These are phyloP conservation scores for Trichoderma gamsii DNA, from an alignment of 495 filamentous ascomycete species.

Conservation along the genomic window DNA sequence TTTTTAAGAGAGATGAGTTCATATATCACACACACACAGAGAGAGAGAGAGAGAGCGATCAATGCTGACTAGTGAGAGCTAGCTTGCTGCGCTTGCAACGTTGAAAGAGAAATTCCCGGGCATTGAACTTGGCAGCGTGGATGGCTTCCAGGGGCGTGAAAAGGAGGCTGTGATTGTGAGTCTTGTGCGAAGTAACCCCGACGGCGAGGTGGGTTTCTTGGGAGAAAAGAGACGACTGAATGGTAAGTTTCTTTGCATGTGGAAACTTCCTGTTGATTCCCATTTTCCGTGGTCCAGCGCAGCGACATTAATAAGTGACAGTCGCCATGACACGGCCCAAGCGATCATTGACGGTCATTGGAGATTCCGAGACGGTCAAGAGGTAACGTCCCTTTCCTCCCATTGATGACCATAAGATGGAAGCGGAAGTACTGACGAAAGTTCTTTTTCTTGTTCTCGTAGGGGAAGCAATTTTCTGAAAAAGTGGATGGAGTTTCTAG, in stretches of 20 bases:
- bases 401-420: conserved; percentile 9
- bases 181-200: conserved; percentile 81
- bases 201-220: conserved; percentile 86
- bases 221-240: conserved; percentile 90
- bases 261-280: neutral
- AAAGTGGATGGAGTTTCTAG: conserved; percentile 82
- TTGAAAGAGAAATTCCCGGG: conserved; percentile 75
- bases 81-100: conserved; percentile 68
- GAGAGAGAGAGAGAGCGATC: conserved; percentile 19
- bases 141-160: conserved; percentile 95
- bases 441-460: conserved; percentile 16
- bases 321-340: conserved; percentile 95
- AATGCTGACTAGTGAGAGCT: conserved; percentile 3
- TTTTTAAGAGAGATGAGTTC: neutral
- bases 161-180: conserved; percentile 93
- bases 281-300: neutral
- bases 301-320: conserved; percentile 28
- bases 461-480: conserved; percentile 79
- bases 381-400: conserved; percentile 49
- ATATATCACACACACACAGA: conserved; percentile 19
- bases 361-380: conserved; percentile 87
- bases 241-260: conserved; percentile 46
- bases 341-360: conserved; percentile 82
- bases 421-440: neutral
- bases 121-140: conserved; percentile 88